Percentiles rank a stretch among this genome's conserved stretches.
These are phyloP conservation scores for Sindora glabra DNA, from an alignment of 306 rosid species.

Conservation along the genomic window DNA sequence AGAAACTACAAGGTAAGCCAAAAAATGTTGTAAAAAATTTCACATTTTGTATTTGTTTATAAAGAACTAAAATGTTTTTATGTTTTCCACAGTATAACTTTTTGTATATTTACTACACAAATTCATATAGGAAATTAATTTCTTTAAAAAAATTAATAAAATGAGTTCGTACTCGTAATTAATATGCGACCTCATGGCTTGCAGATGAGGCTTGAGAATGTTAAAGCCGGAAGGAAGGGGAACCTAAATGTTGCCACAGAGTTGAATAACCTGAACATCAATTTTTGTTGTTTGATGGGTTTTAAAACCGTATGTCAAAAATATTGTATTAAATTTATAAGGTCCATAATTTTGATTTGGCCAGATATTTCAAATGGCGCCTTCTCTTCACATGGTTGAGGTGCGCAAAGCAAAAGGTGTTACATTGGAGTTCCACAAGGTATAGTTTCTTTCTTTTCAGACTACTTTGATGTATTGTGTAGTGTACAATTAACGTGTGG, in stretches of 20 bases:
- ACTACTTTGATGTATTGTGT: no score
- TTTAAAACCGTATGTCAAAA: not conserved
- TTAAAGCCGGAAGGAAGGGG: slow-evolving; percentile 96
- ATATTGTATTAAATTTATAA: not conserved
- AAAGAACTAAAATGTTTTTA: no score
- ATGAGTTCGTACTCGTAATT: no score
- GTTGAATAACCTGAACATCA: slow-evolving; percentile 37
- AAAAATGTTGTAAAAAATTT: no score
- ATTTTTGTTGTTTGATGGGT: not conserved
- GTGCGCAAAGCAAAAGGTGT: slow-evolving; percentile 97
- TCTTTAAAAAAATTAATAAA: no score
- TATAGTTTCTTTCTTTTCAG: slow-evolving; percentile 13
- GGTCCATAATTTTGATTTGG: not conserved
- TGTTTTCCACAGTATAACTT: no score
- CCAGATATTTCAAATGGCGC: slow-evolving; percentile 97
- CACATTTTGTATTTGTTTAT: no score
- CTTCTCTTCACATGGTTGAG: slow-evolving; percentile 96
- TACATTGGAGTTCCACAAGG: slow-evolving; percentile 97
- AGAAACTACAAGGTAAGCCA: slow-evolving; percentile 81
- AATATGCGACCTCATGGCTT: slow-evolving; percentile 2
- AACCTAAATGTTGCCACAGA: slow-evolving; percentile 97
- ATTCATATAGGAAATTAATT: no score
- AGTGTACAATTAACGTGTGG: no score
- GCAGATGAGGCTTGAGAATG: slow-evolving; percentile 89
- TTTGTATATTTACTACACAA: no score